Conservation (phyloP, 208 protist species). For the Blastocrithidia nonstop region DNA sequence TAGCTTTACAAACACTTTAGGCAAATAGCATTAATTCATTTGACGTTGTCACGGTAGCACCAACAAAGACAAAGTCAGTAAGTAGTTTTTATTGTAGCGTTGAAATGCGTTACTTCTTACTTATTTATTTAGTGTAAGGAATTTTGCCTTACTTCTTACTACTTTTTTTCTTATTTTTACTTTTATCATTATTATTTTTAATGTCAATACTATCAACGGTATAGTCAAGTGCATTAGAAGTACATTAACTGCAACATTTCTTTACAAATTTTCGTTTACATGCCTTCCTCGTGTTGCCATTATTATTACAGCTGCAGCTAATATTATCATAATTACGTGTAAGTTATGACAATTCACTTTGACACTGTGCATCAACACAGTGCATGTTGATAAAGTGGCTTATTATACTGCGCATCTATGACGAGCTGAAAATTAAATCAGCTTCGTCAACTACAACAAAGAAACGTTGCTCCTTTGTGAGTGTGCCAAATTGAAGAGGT, state of each 20-base stretch:
- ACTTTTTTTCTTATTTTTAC: background rate
- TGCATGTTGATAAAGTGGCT: conserved; percentile 18
- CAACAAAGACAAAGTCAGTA: conserved; percentile 72
- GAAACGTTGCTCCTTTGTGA: conserved; percentile 36
- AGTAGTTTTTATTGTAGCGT: background rate
- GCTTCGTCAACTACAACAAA: conserved; percentile 77
- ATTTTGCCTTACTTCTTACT: background rate
- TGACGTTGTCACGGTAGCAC: conserved; percentile 70
- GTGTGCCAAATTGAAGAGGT: conserved; percentile 1
- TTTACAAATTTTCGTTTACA: no score
- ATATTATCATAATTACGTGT: background rate
- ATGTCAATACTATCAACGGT: no score
- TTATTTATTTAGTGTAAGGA: background rate
- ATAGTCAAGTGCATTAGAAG: no score
- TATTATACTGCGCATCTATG: conserved; percentile 37
- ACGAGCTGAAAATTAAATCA: conserved; percentile 62
- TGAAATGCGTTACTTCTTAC: background rate
- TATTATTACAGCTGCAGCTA: background rate
- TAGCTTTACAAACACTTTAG: conserved; percentile 6
- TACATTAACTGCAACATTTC: no score
- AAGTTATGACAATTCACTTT: background rate
- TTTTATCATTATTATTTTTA: no score
- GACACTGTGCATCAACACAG: conserved; percentile 3
- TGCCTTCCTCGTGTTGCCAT: no score
- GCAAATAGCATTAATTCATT: conserved; percentile 21